Evolutionary conservation across 2,329 filamentous ascomycete genomes (phyloP).

Genomic region (Bisporella sp.): DNA sequence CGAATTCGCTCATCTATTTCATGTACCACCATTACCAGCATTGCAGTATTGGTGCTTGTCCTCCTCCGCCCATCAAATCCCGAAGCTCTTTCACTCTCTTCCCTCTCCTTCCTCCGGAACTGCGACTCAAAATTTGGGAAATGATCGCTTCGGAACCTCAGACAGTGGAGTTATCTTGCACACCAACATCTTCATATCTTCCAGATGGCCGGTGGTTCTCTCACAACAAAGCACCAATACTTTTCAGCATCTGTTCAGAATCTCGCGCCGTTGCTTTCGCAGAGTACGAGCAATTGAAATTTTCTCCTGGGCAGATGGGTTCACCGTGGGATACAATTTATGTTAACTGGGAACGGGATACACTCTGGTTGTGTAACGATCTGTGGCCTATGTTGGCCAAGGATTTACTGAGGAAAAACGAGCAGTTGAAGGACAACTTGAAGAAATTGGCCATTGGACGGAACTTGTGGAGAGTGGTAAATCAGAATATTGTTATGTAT

Average conservation of each 20-base stretch:
- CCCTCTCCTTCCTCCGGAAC: constrained; percentile 12
- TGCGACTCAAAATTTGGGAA: constrained; percentile 14
- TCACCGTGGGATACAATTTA: constrained; percentile 5
- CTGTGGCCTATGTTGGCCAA: constrained; percentile 2
- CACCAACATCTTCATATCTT: constrained; percentile 2
- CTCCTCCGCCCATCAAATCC: background rate
- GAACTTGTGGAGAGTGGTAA: constrained; percentile 7
- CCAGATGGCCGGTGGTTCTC: constrained; percentile 13
- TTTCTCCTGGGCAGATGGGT: constrained; percentile 13
- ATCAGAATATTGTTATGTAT: background rate
- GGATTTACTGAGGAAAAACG: constrained; percentile 9
- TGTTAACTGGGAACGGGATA: constrained; percentile 12
- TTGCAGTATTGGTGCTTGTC: constrained; percentile 2
- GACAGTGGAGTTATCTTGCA: constrained; percentile 12
- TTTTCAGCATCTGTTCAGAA: constrained; percentile 15
- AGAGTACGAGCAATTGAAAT: constrained; percentile 18
- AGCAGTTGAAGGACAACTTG: constrained; percentile 7
- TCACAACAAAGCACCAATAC: constrained; percentile 9
- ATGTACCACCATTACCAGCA: constrained; percentile 12
- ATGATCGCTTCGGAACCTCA: constrained; percentile 6
- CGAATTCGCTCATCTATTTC: constrained; percentile 5
- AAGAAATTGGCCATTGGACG: constrained; percentile 7
- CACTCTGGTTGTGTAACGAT: constrained; percentile 8
- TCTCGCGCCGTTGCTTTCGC: constrained; percentile 13
- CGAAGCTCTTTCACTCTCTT: constrained; percentile 9